A percentile compares a stretch with the other conserved stretches of the same genome.
Evolutionary conservation across 768 basidiomycete genomes (phyloP).

Genomic region (Podaxis sp.): DNA sequence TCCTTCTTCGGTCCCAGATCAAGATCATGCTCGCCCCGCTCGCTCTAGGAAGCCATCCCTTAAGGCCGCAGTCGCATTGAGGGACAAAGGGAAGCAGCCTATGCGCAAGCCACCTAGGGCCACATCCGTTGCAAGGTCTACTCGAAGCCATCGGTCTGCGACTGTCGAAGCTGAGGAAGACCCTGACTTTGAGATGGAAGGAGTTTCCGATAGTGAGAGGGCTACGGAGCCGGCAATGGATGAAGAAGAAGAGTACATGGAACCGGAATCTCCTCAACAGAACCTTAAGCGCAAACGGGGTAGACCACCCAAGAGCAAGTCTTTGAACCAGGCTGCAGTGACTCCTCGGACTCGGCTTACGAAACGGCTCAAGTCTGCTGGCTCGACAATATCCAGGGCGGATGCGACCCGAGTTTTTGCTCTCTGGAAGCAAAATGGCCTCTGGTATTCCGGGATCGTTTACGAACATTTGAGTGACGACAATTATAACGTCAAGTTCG

Average conservation of each 20-base stretch:
- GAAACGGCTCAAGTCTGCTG: slow-evolving; percentile 40
- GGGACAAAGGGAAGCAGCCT: slow-evolving; percentile 9
- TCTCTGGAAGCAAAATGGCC: slow-evolving; percentile 58
- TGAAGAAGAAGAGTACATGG: slow-evolving; percentile 20
- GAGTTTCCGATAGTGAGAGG: slow-evolving; percentile 3
- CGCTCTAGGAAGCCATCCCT: slow-evolving; percentile 4
- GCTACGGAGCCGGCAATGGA: slow-evolving; percentile 11
- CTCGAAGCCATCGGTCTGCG: slow-evolving; percentile 5
- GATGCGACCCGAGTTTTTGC: slow-evolving; percentile 66
- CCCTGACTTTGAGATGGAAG: slow-evolving; percentile 18
- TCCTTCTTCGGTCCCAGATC: slow-evolving; percentile 62
- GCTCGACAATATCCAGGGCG: slow-evolving; percentile 24
- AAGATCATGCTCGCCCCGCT: slow-evolving; percentile 32
- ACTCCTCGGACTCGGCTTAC: slow-evolving; percentile 32
- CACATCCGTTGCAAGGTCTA: not conserved
- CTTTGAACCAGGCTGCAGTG: slow-evolving; percentile 28
- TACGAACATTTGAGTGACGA: slow-evolving; percentile 30
- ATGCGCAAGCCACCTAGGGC: not conserved
- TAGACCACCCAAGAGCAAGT: slow-evolving; percentile 22
- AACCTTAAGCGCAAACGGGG: slow-evolving; percentile 21
- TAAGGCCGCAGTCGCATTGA: not conserved
- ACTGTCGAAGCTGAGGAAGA: slow-evolving; percentile 2
- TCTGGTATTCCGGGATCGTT: slow-evolving; percentile 63
- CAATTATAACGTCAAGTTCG: slow-evolving; percentile 59
- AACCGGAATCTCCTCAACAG: slow-evolving; percentile 13